phyloP scores from a whole-genome alignment of 257 asterid genomes.

The Nicotiana knightiana region DNA sequence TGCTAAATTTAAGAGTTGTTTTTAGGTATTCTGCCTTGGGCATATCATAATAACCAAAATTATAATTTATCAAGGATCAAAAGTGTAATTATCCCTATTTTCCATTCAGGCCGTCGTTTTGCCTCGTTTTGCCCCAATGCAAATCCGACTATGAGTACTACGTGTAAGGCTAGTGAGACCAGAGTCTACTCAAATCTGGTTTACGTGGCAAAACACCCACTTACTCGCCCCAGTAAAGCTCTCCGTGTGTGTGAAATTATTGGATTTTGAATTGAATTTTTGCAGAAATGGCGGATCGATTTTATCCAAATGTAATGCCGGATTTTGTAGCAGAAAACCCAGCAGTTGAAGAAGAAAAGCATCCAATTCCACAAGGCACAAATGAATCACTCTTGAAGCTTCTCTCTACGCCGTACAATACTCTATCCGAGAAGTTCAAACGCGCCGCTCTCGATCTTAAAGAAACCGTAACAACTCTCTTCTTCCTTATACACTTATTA shows the following conservation, averaged over 20 bases:
- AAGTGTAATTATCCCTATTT: no score
- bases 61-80: no score
- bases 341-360: slow-evolving; percentile 7
- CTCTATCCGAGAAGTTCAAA: slow-evolving; percentile 36
- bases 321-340: slow-evolving; percentile 54
- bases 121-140: no score
- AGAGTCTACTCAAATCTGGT: no score
- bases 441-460: slow-evolving; percentile 57
- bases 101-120: no score
- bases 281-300: slow-evolving; percentile 51
- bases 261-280: not conserved
- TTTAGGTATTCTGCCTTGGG: no score
- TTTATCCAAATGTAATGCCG: slow-evolving; percentile 53
- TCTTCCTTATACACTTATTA: not conserved
- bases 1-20: no score
- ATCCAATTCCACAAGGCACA: slow-evolving; percentile 32
- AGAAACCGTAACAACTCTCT: slow-evolving; percentile 36
- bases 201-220: no score
- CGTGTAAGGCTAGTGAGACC: no score
- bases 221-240: no score
- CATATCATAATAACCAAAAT: no score
- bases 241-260: not conserved
- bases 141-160: no score
- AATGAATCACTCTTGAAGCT: slow-evolving; percentile 49
- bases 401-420: slow-evolving; percentile 40